A percentile compares a stretch with the other conserved stretches of the same genome.
These are phyloP conservation scores for Discostella stelligera DNA, from an alignment of 352 stramenopile species.

Conservation along the genomic window DNA sequence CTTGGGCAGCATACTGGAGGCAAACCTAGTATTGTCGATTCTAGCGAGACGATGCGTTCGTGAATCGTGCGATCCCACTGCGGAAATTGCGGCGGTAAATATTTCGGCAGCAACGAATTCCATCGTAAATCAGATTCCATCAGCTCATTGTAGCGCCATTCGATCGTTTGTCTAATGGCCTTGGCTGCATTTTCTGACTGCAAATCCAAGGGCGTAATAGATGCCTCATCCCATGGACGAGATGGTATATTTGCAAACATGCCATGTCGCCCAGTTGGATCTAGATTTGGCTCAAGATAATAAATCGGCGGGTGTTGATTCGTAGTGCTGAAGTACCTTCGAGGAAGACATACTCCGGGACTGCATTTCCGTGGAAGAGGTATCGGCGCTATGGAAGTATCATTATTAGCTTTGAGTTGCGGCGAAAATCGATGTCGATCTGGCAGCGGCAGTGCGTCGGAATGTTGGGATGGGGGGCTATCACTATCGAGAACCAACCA, in stretches of 20 bases:
- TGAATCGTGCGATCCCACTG: conserved; percentile 49
- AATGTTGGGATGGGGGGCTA: background rate
- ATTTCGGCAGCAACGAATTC: conserved; percentile 27
- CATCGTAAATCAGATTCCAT: conserved; percentile 33
- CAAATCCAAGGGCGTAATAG: conserved; percentile 35
- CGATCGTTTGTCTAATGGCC: conserved; percentile 25
- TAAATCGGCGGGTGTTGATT: conserved; percentile 33
- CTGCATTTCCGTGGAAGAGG: conserved; percentile 8
- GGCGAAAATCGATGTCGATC: background rate
- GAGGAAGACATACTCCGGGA: conserved; percentile 24
- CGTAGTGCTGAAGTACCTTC: conserved; percentile 46
- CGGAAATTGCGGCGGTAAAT: conserved; percentile 53
- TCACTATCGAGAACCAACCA: background rate
- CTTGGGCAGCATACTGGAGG: conserved; percentile 48
- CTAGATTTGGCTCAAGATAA: conserved; percentile 40
- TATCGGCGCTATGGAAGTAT: background rate
- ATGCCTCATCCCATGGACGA: conserved; percentile 43
- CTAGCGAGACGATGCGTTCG: conserved; percentile 17
- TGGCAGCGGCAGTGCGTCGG: background rate
- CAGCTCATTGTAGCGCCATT: conserved; percentile 33
- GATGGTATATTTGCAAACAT: conserved; percentile 38
- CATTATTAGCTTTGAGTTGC: background rate
- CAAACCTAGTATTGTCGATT: conserved; percentile 37
- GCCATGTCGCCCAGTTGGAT: conserved; percentile 22
- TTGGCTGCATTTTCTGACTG: conserved; percentile 7